phyloP scores from a whole-genome alignment of 2,329 filamentous ascomycete species.

The Penicillium sp. region DNA sequence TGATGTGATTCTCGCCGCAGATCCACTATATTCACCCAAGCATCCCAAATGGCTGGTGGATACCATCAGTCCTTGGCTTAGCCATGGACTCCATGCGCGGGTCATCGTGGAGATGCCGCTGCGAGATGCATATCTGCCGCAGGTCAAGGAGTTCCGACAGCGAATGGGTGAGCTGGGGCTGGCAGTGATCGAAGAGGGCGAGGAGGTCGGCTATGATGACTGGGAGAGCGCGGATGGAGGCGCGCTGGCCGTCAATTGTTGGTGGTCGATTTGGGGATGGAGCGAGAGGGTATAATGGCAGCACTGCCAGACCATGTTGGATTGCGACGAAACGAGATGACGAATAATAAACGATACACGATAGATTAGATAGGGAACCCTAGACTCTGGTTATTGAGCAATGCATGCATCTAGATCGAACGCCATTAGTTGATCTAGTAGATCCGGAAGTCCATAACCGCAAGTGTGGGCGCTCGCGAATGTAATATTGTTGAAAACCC shows the following conservation, averaged over 20 bases:
- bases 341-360: conserved; percentile 31
- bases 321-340: conserved; percentile 25
- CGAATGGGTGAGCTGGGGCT: conserved; percentile 56
- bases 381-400: conserved; percentile 13
- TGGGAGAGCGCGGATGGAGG: conserved; percentile 45
- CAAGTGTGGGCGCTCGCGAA: background rate
- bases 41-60: conserved; percentile 72
- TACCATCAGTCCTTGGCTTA: conserved; percentile 66
- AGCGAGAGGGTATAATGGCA: conserved; percentile 34
- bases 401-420: conserved; percentile 1
- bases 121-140: conserved; percentile 62
- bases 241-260: conserved; percentile 44
- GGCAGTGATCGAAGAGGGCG: conserved; percentile 50
- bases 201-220: conserved; percentile 48
- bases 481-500: background rate
- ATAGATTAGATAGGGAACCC: conserved; percentile 22
- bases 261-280: conserved; percentile 49
- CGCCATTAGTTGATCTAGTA: background rate
- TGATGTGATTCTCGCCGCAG: conserved; percentile 74
- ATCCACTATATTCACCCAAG: conserved; percentile 79
- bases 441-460: background rate
- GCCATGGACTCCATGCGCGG: conserved; percentile 53
- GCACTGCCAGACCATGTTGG: background rate
- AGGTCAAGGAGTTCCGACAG: conserved; percentile 61
- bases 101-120: conserved; percentile 78